phyloP scores from a whole-genome alignment of 257 asterid species.

The Buddleja alternifolia region DNA sequence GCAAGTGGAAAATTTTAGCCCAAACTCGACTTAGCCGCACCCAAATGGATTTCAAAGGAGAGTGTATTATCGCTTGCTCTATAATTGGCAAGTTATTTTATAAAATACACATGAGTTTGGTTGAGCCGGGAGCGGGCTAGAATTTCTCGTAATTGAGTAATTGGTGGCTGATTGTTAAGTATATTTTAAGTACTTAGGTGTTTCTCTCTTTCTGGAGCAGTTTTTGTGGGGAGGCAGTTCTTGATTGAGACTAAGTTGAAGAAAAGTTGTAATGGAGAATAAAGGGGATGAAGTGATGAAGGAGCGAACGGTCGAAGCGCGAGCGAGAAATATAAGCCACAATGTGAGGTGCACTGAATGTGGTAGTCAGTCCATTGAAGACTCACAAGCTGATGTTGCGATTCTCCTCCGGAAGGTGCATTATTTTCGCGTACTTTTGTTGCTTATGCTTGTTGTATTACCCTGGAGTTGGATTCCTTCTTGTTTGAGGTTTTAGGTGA shows the following conservation, averaged over 20 bases:
- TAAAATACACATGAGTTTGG: too few relatives aligned
- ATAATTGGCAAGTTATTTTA: too few relatives aligned
- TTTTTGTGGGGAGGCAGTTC: conserved; percentile 3
- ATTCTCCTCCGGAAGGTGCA: conserved; percentile 84
- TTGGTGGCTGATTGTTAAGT: conserved; percentile 4
- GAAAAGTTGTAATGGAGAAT: conserved; percentile 53
- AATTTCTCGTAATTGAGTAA: not conserved
- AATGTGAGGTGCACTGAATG: conserved; percentile 95
- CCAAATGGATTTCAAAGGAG: too few relatives aligned
- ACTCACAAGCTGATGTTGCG: conserved; percentile 93
- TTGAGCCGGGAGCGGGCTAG: too few relatives aligned
- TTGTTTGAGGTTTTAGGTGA: not conserved
- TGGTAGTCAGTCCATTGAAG: conserved; percentile 98
- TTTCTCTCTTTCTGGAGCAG: not conserved
- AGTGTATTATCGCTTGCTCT: too few relatives aligned
- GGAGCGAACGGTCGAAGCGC: conserved; percentile 78
- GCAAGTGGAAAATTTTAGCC: too few relatives aligned
- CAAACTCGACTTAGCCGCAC: too few relatives aligned
- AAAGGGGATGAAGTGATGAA: conserved; percentile 55
- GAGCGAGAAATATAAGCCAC: conserved; percentile 92
- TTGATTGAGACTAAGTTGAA: conserved; percentile 17
- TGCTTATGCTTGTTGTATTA: not conserved
- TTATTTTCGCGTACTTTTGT: not conserved
- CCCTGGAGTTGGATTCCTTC: conserved; percentile 9
- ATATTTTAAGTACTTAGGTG: not conserved